Base-by-base conservation (phyloP, 129 eudicot genomes). In the Heracleum sosnowskyi region DNA sequence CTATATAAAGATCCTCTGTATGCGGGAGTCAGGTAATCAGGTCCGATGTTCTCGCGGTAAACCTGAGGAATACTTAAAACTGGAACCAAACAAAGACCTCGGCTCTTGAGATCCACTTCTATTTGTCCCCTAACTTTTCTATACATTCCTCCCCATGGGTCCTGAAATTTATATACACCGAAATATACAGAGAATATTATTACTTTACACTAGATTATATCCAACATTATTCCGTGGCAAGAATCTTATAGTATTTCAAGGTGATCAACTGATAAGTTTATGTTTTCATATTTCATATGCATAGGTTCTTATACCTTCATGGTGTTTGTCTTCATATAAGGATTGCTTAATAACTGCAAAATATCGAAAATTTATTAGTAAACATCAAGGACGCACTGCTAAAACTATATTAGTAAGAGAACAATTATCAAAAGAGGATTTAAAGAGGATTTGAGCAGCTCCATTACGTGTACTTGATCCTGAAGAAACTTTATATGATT, bases 1-100 rank as follows among this genome's bases (percentile, higher is more conserved):
- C 90, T 86, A 69, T 89, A 89, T 73, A 89, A 84, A 80, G 84
- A 89, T 51, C 92, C 90, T 86, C 92, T 82, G 72, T 86, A 86
- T 33, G 90, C 75, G 8, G 92, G 90, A 76, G 88, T 86, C 82
- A 85, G 86, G 77, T 84, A 82, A 73, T 84, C 90, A 12, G 92
- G 79, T 80, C 92, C 92, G 44, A 28, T 80, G 86, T 78, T 89
- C 44, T 89, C 88, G 2, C 80, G 82, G 73, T 82, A 86, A 44
- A 82, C 86, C 85, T 82, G 92, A 80, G 92, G 88, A 11, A 90
- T 86, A 69, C 86, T 80, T 40, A 88, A 89, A 79, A 86, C 69
- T 2, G 92, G 92, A 66, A 89, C 88, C 78, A 89, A 66, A 76
- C 92, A 86, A 26, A 89, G 82, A 17, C 92, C 92, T 82, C 85